Base-by-base conservation (phyloP, 345 rosid species). In the Abelmoschus esculentus region DNA sequence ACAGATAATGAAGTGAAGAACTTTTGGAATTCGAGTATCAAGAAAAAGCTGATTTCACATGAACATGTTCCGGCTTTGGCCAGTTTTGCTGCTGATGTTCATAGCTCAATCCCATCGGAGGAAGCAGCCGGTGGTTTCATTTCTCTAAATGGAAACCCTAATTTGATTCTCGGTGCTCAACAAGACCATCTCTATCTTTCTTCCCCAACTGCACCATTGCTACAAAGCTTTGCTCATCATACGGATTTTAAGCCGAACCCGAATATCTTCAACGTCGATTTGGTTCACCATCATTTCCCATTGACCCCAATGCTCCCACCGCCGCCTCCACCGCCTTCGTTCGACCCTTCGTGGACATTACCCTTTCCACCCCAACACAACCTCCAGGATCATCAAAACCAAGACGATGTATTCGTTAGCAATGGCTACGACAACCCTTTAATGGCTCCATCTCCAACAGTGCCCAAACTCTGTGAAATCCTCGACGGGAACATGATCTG, bases 1-100 rank as follows among this genome's bases (percentile, higher is more conserved):
- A 92, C 98, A 7, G 98, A 92, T 64, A 92, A 92, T 32, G 98
- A 92, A 67, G 98, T 92, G 76, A 92, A 92, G 84, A 92, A 92
- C 70, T 92, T 92, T 64, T 92, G 98, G 98, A 92, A 92, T 52
- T 92, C 96, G 60, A 85, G 93, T 85, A 79, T 89, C 29, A 92
- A 92, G 83, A 92, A 92, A 82, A 89, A 87, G 85, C 83, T 92
- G 42, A 80, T 88, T 61, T 82, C 92, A 38, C 84, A 82, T 60
- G 89, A 84, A 19, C 59, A 55, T 70, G 70, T 76, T 66, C 78
- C 88, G 50, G 61, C 80, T 57, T 74, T 85, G 63, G 76, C 83
- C 7, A 26, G 66, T 5, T 44, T 58, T 7, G 26, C 66, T 9
- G 15, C 56, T 6, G 74, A 46, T 50, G 74, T 80, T 28, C 85